Evolutionary conservation across 192 early-diverging fungal species (phyloP).

Genomic region (Coemansia sp.): DNA sequence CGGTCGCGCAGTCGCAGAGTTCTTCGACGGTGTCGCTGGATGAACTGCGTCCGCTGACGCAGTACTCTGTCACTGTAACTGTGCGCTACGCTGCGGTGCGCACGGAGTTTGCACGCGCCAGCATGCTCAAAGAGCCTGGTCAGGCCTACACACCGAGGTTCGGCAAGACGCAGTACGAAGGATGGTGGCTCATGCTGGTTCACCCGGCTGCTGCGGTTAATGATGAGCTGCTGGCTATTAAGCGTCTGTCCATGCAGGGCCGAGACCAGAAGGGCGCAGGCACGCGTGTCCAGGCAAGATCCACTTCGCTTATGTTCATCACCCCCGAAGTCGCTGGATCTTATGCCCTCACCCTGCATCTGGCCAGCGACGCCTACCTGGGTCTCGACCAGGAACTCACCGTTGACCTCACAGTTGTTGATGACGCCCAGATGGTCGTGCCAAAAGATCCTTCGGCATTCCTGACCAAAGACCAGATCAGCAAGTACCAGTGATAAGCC

Average conservation of each 20-base stretch:
- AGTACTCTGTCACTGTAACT: slow-evolving; percentile 50
- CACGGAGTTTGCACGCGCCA: slow-evolving; percentile 25
- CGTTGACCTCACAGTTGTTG: slow-evolving; percentile 37
- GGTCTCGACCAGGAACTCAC: slow-evolving; percentile 65
- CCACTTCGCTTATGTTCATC: slow-evolving; percentile 57
- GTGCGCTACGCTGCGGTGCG: slow-evolving; percentile 15
- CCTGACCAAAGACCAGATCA: slow-evolving; percentile 36
- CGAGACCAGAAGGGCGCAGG: slow-evolving; percentile 15
- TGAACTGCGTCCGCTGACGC: slow-evolving; percentile 27
- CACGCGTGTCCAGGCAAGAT: slow-evolving; percentile 5
- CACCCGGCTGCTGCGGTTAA: slow-evolving; percentile 17
- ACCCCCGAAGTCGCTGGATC: slow-evolving; percentile 63
- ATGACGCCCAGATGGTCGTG: slow-evolving; percentile 26
- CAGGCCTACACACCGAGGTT: slow-evolving; percentile 81
- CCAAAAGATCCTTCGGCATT: slow-evolving; percentile 10
- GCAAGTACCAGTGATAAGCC: slow-evolving; percentile 29
- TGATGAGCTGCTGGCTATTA: slow-evolving; percentile 75
- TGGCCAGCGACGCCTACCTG: slow-evolving; percentile 79
- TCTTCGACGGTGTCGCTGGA: slow-evolving; percentile 8
- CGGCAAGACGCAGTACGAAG: slow-evolving; percentile 89
- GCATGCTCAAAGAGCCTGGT: slow-evolving; percentile 36
- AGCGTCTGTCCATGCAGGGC: slow-evolving; percentile 66
- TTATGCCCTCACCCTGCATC: slow-evolving; percentile 54
- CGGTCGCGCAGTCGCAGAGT: slow-evolving; percentile 8
- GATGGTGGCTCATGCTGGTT: slow-evolving; percentile 89